Base-by-base conservation (phyloP, 2,329 filamentous ascomycete species). In the Moelleriella libera region DNA sequence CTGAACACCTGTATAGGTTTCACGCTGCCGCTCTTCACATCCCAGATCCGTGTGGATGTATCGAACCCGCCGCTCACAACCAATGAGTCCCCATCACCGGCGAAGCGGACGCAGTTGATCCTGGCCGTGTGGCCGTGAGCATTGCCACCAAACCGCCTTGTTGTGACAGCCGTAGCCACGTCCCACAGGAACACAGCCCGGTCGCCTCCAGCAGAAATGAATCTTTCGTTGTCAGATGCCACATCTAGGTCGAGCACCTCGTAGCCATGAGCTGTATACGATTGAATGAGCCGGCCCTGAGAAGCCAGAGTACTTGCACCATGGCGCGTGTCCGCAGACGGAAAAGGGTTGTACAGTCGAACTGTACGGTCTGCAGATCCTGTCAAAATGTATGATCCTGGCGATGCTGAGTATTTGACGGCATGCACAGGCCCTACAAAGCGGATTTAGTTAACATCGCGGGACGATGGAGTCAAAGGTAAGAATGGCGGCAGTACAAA, bases 121-220 rank as follows among this genome's bases (percentile, higher is more conserved):
- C 88, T 72, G 43, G 79, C 78, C 2, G 72, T 73, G 64, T 92
- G 86, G 0, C 83, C 84, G 41, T 73, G 63, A 37, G 61, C 60
- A 49, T 74, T 75, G 28, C 75, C 75, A 14, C 73, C 72, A 64
- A 90, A 92, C 30, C 92, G 76, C 28, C 86, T 76, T 30, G 85
- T 68, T 4, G 90, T 95, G 55, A 78, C 74, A 14, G 85, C 88
- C 3, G 82, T 84, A 44, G 83, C 74, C 0, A 97, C 92, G 64
- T 98, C 92, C 92, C 92, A 97, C 5, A 96, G 73, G 60, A 96
- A 96, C 0, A 95, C 88, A 51, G 78, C 75, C 56, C 90, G 85
- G 68, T 98, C 92, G 50, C 92, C 92, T 54, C 92, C 92, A 1
- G 80, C 78, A n/a, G 83, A 89, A 8, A 82, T 83, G 63, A 98